Conservation (phyloP, 176 grass and related monocot genomes). For the Typha latifolia region DNA sequence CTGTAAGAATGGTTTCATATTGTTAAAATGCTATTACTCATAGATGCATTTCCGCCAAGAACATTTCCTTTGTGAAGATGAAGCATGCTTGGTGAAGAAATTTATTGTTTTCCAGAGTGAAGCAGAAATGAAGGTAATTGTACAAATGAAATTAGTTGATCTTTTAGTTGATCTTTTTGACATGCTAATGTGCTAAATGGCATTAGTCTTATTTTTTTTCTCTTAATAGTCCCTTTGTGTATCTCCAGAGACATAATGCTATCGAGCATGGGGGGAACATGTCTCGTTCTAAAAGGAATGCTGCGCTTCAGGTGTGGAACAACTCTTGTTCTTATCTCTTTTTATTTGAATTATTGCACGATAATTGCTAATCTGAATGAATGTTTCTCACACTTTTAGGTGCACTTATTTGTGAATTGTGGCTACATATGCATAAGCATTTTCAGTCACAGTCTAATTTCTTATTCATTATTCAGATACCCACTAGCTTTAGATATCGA, state of each 20-base stretch:
- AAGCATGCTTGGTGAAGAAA: slow-evolving; percentile 73
- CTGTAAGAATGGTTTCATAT: not conserved
- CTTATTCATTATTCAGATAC: slow-evolving; percentile 49
- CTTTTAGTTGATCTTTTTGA: not conserved
- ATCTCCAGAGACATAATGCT: slow-evolving; percentile 82
- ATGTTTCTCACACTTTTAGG: too few relatives aligned
- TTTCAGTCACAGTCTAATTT: not conserved
- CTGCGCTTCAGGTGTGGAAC: slow-evolving; percentile 63
- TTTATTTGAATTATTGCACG: not conserved
- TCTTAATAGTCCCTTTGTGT: slow-evolving; percentile 16
- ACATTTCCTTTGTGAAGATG: slow-evolving; percentile 87
- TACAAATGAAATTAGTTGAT: slow-evolving; percentile 9
- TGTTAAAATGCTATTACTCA: slow-evolving; percentile 13
- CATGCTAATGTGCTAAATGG: not conserved
- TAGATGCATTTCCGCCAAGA: slow-evolving; percentile 86
- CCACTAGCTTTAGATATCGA: slow-evolving; percentile 91
- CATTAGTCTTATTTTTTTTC: not conserved
- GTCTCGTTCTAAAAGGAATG: slow-evolving; percentile 89
- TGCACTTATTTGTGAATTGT: not conserved
- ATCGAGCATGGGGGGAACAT: slow-evolving; percentile 73
- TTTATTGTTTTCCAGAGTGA: slow-evolving; percentile 85
- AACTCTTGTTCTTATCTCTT: not conserved
- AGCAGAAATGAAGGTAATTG: slow-evolving; percentile 57
- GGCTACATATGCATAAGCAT: not conserved
- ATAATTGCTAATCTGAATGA: too few relatives aligned